Percentiles rank a stretch among this genome's conserved stretches.
These are phyloP conservation scores for Mortierella sp. DNA, from an alignment of 371 early-diverging fungal genomes.

Conservation along the genomic window DNA sequence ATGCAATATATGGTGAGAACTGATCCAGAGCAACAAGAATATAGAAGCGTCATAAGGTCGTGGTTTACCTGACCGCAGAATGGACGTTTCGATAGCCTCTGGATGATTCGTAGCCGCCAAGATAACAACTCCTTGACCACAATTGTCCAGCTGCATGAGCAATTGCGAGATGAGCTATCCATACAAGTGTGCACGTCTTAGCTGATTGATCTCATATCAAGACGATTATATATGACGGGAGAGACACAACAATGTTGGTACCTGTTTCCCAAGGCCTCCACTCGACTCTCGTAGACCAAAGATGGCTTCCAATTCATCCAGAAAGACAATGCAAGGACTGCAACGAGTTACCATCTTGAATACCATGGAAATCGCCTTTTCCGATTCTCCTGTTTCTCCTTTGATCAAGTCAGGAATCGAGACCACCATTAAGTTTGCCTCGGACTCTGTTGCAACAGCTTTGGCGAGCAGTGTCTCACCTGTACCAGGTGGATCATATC, in stretches of 20 bases:
- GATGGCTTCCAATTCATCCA: conserved; percentile 98
- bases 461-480: conserved; percentile 91
- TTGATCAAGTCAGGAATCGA: conserved; percentile 95
- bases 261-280: conserved; percentile 74
- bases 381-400: conserved; percentile 93
- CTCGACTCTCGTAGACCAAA: conserved; percentile 71
- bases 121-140: conserved; percentile 65
- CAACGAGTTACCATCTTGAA: conserved; percentile 71
- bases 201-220: neutral
- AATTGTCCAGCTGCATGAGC: conserved; percentile 85
- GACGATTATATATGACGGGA: too few relatives aligned
- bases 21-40: neutral
- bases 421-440: conserved; percentile 94
- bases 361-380: conserved; percentile 87
- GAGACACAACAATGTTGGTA: neutral
- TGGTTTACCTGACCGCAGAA: conserved; percentile 81
- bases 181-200: neutral
- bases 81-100: conserved; percentile 79
- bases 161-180: conserved; percentile 73
- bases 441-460: conserved; percentile 92
- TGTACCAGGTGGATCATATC: conserved; percentile 92
- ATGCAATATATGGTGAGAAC: neutral
- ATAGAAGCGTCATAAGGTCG: neutral
- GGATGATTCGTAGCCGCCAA: conserved; percentile 94
- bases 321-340: conserved; percentile 94